Conservation (phyloP, 176 grass and related monocot species). For the Carex littledalei region DNA sequence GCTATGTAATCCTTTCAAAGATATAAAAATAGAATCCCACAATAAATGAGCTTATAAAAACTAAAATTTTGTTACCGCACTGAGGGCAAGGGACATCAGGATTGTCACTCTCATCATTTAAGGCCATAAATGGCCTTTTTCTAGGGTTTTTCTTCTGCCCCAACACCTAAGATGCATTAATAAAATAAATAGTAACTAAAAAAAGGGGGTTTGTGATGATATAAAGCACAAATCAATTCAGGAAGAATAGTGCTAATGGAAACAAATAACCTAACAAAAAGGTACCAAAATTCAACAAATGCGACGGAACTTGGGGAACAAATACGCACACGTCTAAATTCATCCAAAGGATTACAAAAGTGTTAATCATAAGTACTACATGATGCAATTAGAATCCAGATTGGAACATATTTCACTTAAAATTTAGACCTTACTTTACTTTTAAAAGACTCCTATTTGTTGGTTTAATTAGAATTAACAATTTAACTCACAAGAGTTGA, state of each 20-base stretch:
- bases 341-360: neutral
- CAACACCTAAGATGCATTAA: slow-evolving; percentile 36
- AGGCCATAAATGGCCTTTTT: slow-evolving; percentile 41
- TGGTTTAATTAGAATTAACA: neutral
- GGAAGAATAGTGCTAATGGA: neutral
- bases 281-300: neutral
- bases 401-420: neutral
- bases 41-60: neutral
- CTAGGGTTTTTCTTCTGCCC: slow-evolving; percentile 52
- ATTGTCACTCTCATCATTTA: slow-evolving; percentile 35
- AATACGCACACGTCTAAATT: neutral
- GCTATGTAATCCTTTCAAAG: neutral
- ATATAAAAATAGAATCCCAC: neutral
- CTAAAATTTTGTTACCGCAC: slow-evolving; percentile 40
- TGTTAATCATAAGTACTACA: neutral
- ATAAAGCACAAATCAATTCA: neutral
- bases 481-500: slow-evolving; percentile 67
- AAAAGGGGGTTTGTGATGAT: neutral
- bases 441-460: neutral
- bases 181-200: neutral
- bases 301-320: neutral
- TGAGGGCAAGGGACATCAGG: slow-evolving; percentile 61
- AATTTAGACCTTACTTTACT: neutral
- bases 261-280: neutral
- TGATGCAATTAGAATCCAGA: neutral